These are phyloP conservation scores for Aspergillus alliaceus DNA, from an alignment of 2,329 filamentous ascomycete species.

Conservation along the genomic window DNA sequence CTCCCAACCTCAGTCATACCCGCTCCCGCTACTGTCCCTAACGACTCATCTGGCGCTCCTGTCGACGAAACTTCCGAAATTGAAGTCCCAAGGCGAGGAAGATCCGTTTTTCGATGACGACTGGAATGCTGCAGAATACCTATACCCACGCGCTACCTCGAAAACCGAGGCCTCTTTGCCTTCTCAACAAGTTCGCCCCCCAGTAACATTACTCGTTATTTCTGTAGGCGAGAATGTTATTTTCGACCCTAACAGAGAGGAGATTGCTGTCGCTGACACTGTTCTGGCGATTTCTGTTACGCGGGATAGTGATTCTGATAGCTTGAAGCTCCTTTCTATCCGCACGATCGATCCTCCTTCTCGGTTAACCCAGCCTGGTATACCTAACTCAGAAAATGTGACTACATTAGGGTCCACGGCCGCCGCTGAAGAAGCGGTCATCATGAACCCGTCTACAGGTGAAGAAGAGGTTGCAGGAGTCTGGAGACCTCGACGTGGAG, in stretches of 20 bases:
- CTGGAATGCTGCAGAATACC: constrained; percentile 78
- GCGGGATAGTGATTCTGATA: constrained; percentile 32
- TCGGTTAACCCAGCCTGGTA: constrained; percentile 68
- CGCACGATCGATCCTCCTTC: constrained; percentile 75
- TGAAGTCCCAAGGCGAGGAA: constrained; percentile 89
- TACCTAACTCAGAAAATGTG: constrained; percentile 64
- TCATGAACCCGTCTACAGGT: constrained; percentile 52
- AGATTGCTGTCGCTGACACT: constrained; percentile 88
- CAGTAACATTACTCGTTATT: constrained; percentile 87
- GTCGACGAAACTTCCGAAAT: constrained; percentile 76
- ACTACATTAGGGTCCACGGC: constrained; percentile 47
- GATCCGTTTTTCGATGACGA: constrained; percentile 98
- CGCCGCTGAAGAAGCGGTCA: constrained; percentile 43
- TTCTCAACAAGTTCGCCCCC: constrained; percentile 59
- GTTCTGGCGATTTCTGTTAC: constrained; percentile 82
- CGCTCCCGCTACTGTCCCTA: constrained; percentile 85
- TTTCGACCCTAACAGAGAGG: constrained; percentile 88
- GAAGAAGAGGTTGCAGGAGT: constrained; percentile 65
- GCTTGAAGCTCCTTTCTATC: constrained; percentile 65
- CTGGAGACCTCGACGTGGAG: constrained; percentile 83
- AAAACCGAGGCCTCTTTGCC: constrained; percentile 22
- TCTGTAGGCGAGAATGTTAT: constrained; percentile 84
- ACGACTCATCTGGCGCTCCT: constrained; percentile 93
- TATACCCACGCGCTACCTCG: constrained; percentile 62
- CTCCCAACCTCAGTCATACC: constrained; percentile 90